Conservation (phyloP, 495 filamentous ascomycete genomes). For the Xylaria telfairii region DNA sequence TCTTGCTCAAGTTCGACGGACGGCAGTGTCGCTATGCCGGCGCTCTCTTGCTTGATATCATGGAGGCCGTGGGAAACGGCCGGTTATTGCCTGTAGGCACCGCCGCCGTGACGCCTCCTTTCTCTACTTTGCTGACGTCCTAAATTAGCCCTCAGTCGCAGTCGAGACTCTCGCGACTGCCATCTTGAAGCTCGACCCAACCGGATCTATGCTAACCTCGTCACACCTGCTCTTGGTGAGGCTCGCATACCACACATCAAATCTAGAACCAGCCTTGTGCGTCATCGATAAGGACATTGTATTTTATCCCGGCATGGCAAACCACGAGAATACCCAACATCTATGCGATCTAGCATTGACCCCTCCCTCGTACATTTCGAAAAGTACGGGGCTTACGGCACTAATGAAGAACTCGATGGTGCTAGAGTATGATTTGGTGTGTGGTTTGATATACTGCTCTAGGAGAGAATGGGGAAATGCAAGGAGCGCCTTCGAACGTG, state of each 20-base stretch:
- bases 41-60: slow-evolving; percentile 36
- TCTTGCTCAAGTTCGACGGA: slow-evolving; percentile 52
- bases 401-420: slow-evolving; percentile 64
- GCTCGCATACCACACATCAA: slow-evolving; percentile 59
- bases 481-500: slow-evolving; percentile 69
- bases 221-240: slow-evolving; percentile 67
- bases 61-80: slow-evolving; percentile 36
- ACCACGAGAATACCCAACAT: slow-evolving; percentile 30
- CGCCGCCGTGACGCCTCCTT: not conserved
- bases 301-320: slow-evolving; percentile 62
- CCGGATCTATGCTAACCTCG: slow-evolving; percentile 72
- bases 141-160: slow-evolving; percentile 60
- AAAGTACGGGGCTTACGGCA: slow-evolving; percentile 61
- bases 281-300: slow-evolving; percentile 72
- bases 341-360: slow-evolving; percentile 45
- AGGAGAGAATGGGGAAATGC: slow-evolving; percentile 75
- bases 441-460: slow-evolving; percentile 79
- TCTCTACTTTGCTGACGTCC: slow-evolving; percentile 20
- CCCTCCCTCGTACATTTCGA: slow-evolving; percentile 59
- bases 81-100: slow-evolving; percentile 46
- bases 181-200: slow-evolving; percentile 74
- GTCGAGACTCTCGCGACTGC: slow-evolving; percentile 66
- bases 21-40: slow-evolving; percentile 54
- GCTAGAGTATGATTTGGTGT: slow-evolving; percentile 78
- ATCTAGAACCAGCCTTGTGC: slow-evolving; percentile 63